Percentiles rank a stretch among this genome's conserved stretches.
phyloP scores from a whole-genome alignment of 1,284 basidiomycete species.

The Ceratobasidium sp. region DNA sequence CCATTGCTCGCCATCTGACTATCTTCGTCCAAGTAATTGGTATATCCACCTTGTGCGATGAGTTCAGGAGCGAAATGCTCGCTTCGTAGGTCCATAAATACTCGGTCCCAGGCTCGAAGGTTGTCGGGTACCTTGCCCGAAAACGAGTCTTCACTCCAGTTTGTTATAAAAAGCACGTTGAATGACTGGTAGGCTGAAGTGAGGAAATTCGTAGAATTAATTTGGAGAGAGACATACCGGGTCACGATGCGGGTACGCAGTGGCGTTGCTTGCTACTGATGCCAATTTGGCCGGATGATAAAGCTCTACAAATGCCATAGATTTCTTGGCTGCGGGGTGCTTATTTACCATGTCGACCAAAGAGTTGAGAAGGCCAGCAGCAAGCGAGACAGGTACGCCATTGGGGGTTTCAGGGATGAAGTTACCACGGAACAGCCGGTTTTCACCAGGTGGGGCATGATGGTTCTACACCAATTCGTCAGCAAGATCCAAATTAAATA shows the following conservation, averaged over 20 bases:
- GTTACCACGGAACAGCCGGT: background rate
- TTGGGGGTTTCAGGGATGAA: background rate
- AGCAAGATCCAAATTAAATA: background rate
- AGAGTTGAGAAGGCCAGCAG: conserved; percentile 29
- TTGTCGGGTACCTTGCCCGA: background rate
- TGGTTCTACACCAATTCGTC: background rate
- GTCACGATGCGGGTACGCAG: conserved; percentile 55
- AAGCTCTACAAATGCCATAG: conserved; percentile 62
- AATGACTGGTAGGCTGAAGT: background rate
- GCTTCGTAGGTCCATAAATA: background rate
- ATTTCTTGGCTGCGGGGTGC: conserved; percentile 38
- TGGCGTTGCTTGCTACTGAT: conserved; percentile 58
- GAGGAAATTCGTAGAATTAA: background rate
- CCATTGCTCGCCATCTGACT: conserved; percentile 20
- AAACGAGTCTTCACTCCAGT: conserved; percentile 8
- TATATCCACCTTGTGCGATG: conserved; percentile 22
- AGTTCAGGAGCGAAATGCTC: conserved; percentile 10
- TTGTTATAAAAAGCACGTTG: background rate
- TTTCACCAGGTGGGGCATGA: background rate
- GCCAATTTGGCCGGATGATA: conserved; percentile 61
- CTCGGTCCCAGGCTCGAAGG: background rate
- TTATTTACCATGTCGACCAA: conserved; percentile 42
- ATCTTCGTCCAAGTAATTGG: conserved; percentile 9
- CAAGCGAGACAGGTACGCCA: conserved; percentile 6
- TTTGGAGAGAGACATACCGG: conserved; percentile 25